Conservation (phyloP, 306 rosid species). For the Medicago arabica region DNA sequence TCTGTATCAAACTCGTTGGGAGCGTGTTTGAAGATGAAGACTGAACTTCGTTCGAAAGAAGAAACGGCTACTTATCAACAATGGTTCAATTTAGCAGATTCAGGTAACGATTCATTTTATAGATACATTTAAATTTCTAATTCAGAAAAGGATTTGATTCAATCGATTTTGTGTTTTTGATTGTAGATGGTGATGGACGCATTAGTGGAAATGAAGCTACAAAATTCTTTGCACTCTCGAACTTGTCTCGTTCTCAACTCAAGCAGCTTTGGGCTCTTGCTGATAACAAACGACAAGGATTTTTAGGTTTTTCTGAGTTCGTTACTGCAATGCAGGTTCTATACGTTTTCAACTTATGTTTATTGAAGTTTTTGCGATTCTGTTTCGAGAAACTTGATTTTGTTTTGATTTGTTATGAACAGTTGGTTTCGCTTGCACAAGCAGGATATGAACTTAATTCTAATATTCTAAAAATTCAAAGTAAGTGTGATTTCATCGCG, state of each 20-base stretch:
- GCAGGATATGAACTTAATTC: slow-evolving; percentile 68
- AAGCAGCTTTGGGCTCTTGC: slow-evolving; percentile 93
- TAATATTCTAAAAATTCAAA: slow-evolving; percentile 61
- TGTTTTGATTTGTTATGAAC: slow-evolving; percentile 21
- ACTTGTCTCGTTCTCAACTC: slow-evolving; percentile 79
- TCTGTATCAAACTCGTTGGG: background rate
- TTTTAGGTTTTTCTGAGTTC: slow-evolving; percentile 70
- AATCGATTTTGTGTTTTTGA: background rate
- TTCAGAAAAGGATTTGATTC: background rate
- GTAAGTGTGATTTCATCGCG: slow-evolving; percentile 47
- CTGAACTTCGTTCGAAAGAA: slow-evolving; percentile 62
- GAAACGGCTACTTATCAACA: slow-evolving; percentile 66
- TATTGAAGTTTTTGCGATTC: background rate
- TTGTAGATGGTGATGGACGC: slow-evolving; percentile 80
- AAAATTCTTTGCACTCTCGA: slow-evolving; percentile 80
- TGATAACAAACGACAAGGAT: slow-evolving; percentile 80
- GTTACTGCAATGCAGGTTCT: slow-evolving; percentile 85
- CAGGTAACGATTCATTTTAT: slow-evolving; percentile 50
- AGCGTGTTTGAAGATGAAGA: slow-evolving; percentile 55
- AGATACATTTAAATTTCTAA: background rate
- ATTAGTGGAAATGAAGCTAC: slow-evolving; percentile 81
- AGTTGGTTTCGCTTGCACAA: slow-evolving; percentile 85
- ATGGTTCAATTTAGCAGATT: slow-evolving; percentile 87
- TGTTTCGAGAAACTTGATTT: background rate
- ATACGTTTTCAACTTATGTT: background rate